Percentiles rank a stretch among this genome's conserved stretches.
phyloP scores from a whole-genome alignment of 1,139 yeast species.

The Pichia sp. region DNA sequence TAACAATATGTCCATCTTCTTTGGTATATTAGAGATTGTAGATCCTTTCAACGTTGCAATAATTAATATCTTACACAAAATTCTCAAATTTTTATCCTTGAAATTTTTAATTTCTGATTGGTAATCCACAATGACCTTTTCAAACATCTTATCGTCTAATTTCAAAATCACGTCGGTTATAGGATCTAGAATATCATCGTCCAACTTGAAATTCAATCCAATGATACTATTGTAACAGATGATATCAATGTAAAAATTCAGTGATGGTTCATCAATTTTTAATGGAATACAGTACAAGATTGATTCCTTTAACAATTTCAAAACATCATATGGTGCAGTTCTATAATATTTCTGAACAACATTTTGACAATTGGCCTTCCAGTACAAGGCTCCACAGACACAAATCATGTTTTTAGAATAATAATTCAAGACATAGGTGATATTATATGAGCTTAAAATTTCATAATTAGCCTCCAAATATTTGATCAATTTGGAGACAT shows the following conservation, averaged over 20 bases:
- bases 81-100: constrained; percentile 6
- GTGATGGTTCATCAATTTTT: constrained; percentile 19
- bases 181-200: constrained; percentile 10
- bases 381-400: constrained; percentile 49
- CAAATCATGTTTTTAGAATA: constrained; percentile 54
- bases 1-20: neutral
- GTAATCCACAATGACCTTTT: constrained; percentile 17
- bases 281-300: constrained; percentile 36
- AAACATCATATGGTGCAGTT: constrained; percentile 40
- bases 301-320: constrained; percentile 45
- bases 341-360: constrained; percentile 48
- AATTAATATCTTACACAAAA: constrained; percentile 3
- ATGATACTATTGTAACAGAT: constrained; percentile 19
- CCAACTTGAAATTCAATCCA: constrained; percentile 9
- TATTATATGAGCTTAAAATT: constrained; percentile 20
- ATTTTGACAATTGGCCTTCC: constrained; percentile 50
- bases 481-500: constrained; percentile 10
- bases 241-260: constrained; percentile 17
- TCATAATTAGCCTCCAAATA: constrained; percentile 19
- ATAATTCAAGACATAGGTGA: constrained; percentile 29
- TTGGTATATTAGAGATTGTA: neutral
- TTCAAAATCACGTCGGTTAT: constrained; percentile 11
- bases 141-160: constrained; percentile 14
- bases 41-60: neutral
- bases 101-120: neutral